phyloP scores from a whole-genome alignment of 345 rosid genomes.

The Bretschneidera sinensis region DNA sequence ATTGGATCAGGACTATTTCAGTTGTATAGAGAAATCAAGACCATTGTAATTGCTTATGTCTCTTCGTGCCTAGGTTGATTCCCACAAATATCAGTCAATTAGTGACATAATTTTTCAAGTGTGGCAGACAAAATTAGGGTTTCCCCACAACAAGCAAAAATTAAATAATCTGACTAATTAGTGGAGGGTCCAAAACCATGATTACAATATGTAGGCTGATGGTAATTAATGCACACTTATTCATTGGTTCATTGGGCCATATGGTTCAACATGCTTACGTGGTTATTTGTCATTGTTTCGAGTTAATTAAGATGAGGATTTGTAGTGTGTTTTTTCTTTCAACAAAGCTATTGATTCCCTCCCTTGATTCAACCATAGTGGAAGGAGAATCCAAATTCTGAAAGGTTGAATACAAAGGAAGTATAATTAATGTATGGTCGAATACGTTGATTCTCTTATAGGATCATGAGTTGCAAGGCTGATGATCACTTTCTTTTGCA shows the following conservation, averaged over 20 bases:
- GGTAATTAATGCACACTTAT: constrained; percentile 11
- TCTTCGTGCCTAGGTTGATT: constrained; percentile 36
- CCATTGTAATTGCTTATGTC: constrained; percentile 29
- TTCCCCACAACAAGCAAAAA: constrained; percentile 25
- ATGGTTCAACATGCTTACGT: neutral
- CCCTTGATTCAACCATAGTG: too few relatives aligned
- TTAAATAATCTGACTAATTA: constrained; percentile 16
- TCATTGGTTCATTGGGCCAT: neutral
- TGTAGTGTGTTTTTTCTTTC: neutral
- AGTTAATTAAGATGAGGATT: neutral
- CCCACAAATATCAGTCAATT: constrained; percentile 28
- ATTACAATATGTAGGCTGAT: constrained; percentile 8
- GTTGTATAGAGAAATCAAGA: constrained; percentile 12
- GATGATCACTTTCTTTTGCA: too few relatives aligned
- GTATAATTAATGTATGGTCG: too few relatives aligned
- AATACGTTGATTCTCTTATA: too few relatives aligned
- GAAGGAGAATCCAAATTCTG: too few relatives aligned
- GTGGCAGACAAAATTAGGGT: constrained; percentile 65
- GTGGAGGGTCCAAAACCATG: constrained; percentile 27
- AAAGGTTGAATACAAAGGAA: too few relatives aligned
- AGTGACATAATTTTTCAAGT: constrained; percentile 10
- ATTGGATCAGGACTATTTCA: constrained; percentile 4
- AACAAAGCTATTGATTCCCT: too few relatives aligned
- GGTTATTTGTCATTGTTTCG: neutral
- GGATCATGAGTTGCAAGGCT: too few relatives aligned